Conservation (phyloP, 805 yeast genomes). For the Nakazawaea sp. region DNA sequence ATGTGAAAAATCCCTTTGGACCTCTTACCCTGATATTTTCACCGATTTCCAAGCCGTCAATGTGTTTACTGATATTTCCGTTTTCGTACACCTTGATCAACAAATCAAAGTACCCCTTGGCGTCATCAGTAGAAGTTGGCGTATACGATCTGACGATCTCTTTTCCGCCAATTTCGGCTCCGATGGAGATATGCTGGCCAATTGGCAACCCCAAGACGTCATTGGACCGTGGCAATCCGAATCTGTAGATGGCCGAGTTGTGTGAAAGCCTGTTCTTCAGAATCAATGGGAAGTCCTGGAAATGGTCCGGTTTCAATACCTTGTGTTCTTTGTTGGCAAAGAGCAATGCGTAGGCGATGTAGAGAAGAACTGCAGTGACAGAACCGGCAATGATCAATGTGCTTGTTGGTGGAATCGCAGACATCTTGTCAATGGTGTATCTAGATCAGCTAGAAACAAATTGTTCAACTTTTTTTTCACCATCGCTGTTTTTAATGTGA, state of each 20-base stretch:
- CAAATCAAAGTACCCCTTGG: conserved; percentile 77
- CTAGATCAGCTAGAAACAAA: neutral
- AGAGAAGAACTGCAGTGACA: conserved; percentile 31
- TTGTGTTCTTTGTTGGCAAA: conserved; percentile 32
- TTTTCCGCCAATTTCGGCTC: conserved; percentile 70
- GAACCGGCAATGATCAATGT: conserved; percentile 6
- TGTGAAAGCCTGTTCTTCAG: conserved; percentile 71
- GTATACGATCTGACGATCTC: conserved; percentile 84
- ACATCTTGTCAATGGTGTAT: neutral
- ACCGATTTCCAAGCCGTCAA: conserved; percentile 70
- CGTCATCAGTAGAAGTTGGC: conserved; percentile 77
- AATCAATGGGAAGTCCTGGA: conserved; percentile 73
- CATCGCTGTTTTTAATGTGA: neutral
- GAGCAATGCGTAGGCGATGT: conserved; percentile 23
- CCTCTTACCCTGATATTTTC: conserved; percentile 76
- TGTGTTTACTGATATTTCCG: conserved; percentile 76
- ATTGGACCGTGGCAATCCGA: conserved; percentile 68
- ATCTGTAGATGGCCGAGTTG: conserved; percentile 78
- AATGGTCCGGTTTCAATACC: conserved; percentile 58
- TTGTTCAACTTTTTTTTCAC: neutral
- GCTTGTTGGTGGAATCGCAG: conserved; percentile 1
- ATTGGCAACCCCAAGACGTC: conserved; percentile 84
- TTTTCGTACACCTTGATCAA: conserved; percentile 79
- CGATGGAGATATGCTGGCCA: conserved; percentile 88
- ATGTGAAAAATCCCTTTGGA: conserved; percentile 85